phyloP scores from a whole-genome alignment of 2,329 filamentous ascomycete genomes.

The Basipetospora sp. region DNA sequence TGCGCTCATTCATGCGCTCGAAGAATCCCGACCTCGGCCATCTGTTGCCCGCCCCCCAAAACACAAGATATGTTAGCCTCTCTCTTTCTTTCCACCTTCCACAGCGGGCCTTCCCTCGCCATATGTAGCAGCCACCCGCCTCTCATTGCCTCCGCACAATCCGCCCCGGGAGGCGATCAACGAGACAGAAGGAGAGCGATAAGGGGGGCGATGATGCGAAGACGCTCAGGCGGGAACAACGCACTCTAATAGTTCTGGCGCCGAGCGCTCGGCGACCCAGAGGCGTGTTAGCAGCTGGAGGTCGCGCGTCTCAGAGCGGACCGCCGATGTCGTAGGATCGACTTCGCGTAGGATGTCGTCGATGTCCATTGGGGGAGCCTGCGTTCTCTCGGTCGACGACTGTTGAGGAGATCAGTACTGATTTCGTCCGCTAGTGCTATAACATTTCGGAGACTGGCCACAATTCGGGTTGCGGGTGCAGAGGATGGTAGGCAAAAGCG shows the following conservation, averaged over 20 bases:
- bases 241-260: conserved; percentile 65
- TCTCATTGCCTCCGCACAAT: too few relatives aligned
- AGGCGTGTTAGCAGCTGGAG: conserved; percentile 78
- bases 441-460: neutral
- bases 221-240: too few relatives aligned
- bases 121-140: too few relatives aligned
- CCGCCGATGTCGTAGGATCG: conserved; percentile 40
- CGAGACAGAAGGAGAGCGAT: too few relatives aligned
- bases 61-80: neutral
- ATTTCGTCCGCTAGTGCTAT: neutral
- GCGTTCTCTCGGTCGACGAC: neutral
- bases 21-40: conserved; percentile 61
- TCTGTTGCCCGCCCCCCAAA: too few relatives aligned
- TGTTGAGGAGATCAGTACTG: neutral
- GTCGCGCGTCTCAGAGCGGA: conserved; percentile 52
- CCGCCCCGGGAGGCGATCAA: too few relatives aligned
- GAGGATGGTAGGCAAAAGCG: too few relatives aligned
- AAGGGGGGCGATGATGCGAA: too few relatives aligned
- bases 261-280: conserved; percentile 84
- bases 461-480: neutral
- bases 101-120: too few relatives aligned
- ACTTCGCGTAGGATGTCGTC: conserved; percentile 66
- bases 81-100: neutral
- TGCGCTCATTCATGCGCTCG: conserved; percentile 62
- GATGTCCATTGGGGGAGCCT: conserved; percentile 55